These are phyloP conservation scores for Saturnispora ahearnii DNA, from an alignment of 805 yeast genomes.

Conservation along the genomic window DNA sequence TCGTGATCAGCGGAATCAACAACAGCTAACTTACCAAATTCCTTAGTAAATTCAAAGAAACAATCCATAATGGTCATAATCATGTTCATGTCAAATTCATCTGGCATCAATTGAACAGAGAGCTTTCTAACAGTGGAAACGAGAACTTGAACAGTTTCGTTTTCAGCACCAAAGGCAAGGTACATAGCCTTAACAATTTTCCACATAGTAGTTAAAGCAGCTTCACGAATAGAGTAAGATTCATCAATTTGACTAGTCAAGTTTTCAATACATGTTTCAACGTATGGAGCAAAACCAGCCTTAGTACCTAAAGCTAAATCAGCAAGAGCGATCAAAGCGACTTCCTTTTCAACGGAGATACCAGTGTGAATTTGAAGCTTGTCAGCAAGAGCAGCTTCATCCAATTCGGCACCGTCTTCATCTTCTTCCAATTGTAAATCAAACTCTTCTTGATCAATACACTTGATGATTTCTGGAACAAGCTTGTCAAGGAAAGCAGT, in stretches of 20 bases:
- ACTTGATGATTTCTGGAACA: slow-evolving; percentile 74
- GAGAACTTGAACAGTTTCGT: slow-evolving; percentile 46
- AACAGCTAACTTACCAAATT: slow-evolving; percentile 65
- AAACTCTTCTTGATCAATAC: slow-evolving; percentile 82
- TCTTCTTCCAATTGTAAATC: slow-evolving; percentile 44
- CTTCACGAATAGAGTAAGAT: slow-evolving; percentile 86
- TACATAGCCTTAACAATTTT: slow-evolving; percentile 67
- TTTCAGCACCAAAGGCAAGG: slow-evolving; percentile 42
- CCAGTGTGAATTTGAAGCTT: slow-evolving; percentile 87
- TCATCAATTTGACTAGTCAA: slow-evolving; percentile 68
- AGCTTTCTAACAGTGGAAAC: slow-evolving; percentile 58
- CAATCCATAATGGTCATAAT: slow-evolving; percentile 71
- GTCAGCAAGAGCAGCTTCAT: slow-evolving; percentile 56
- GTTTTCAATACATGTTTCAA: slow-evolving; percentile 57
- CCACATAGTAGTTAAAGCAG: slow-evolving; percentile 79
- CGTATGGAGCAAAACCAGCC: slow-evolving; percentile 66
- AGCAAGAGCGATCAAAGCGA: slow-evolving; percentile 81
- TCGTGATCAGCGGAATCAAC: slow-evolving; percentile 50
- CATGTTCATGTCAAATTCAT: slow-evolving; percentile 79
- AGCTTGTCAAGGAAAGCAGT: slow-evolving; percentile 75
- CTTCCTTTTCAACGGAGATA: slow-evolving; percentile 90
- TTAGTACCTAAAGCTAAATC: slow-evolving; percentile 87
- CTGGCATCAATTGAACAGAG: slow-evolving; percentile 54
- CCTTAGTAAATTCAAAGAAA: slow-evolving; percentile 55
- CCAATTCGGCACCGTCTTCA: slow-evolving; percentile 41